Evolutionary conservation across 2,329 filamentous ascomycete species (phyloP).

Genomic region (Chaetothyriales sp.): DNA sequence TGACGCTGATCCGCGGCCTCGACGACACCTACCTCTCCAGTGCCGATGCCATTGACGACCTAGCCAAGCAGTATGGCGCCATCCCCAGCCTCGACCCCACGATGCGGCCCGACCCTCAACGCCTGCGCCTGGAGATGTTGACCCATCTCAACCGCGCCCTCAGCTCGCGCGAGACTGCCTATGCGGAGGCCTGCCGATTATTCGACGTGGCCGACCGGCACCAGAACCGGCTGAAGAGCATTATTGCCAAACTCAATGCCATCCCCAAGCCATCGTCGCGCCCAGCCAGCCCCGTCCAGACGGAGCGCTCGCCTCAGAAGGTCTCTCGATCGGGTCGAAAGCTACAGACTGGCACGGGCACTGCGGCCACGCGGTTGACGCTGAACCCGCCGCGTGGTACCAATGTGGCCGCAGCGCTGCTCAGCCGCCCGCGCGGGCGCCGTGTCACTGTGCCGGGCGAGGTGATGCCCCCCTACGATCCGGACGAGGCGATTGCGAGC

Average conservation of each 20-base stretch:
- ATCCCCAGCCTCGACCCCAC: slow-evolving; percentile 36
- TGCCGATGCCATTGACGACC: slow-evolving; percentile 27
- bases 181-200: slow-evolving; percentile 40
- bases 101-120: slow-evolving; percentile 36
- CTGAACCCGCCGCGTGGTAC: slow-evolving; percentile 18
- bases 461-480: slow-evolving; percentile 26
- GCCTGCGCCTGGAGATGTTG: slow-evolving; percentile 42
- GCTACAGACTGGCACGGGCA: slow-evolving; percentile 18
- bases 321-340: slow-evolving; percentile 28
- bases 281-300: slow-evolving; percentile 39
- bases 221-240: slow-evolving; percentile 41
- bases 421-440: slow-evolving; percentile 25
- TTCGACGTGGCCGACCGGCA: slow-evolving; percentile 44
- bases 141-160: slow-evolving; percentile 39
- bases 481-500: slow-evolving; percentile 31
- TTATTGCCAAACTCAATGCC: slow-evolving; percentile 46
- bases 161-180: slow-evolving; percentile 40
- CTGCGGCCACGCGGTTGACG: slow-evolving; percentile 24
- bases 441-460: slow-evolving; percentile 23
- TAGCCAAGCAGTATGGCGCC: slow-evolving; percentile 29
- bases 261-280: slow-evolving; percentile 45
- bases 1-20: slow-evolving; percentile 42
- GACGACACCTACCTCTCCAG: slow-evolving; percentile 31
- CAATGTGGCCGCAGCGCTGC: slow-evolving; percentile 12
- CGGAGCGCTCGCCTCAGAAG: slow-evolving; percentile 24